A percentile compares a stretch with the other conserved stretches of the same genome.
Evolutionary conservation across 176 grass and related monocot species (phyloP).

Genomic region (Otatea glauca): DNA sequence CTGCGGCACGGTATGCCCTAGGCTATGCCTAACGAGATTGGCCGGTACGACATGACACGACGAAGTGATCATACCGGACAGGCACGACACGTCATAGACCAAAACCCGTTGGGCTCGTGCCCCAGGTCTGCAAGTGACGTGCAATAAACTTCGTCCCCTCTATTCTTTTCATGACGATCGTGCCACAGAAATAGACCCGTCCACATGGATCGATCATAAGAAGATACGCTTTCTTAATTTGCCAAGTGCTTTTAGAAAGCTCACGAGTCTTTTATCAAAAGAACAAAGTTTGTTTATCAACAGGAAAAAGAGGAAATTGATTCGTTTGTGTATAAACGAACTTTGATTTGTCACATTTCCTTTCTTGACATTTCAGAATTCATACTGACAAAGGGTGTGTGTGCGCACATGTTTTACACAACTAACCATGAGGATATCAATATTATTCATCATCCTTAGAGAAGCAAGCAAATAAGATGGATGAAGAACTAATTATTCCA

Average conservation of each 20-base stretch:
- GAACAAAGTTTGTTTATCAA: neutral
- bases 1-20: no score
- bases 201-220: slow-evolving; percentile 48
- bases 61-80: no score
- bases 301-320: neutral
- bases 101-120: no score
- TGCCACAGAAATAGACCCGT: slow-evolving; percentile 41
- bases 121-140: slow-evolving; percentile 53
- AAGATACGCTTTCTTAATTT: slow-evolving; percentile 42
- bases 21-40: no score
- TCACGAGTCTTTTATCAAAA: neutral
- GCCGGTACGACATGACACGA: no score
- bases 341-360: neutral
- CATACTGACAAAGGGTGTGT: neutral
- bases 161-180: slow-evolving; percentile 53
- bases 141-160: slow-evolving; percentile 35
- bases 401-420: neutral
- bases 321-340: neutral
- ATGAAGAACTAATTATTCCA: slow-evolving; percentile 21
- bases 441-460: neutral
- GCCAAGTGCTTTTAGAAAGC: slow-evolving; percentile 33
- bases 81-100: no score
- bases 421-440: neutral
- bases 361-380: neutral
- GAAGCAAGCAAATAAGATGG: slow-evolving; percentile 6